Evolutionary conservation across 768 basidiomycete species (phyloP), one percentile per base, ranked within the genome.

Genomic region (Tricholomella constricta): DNA sequence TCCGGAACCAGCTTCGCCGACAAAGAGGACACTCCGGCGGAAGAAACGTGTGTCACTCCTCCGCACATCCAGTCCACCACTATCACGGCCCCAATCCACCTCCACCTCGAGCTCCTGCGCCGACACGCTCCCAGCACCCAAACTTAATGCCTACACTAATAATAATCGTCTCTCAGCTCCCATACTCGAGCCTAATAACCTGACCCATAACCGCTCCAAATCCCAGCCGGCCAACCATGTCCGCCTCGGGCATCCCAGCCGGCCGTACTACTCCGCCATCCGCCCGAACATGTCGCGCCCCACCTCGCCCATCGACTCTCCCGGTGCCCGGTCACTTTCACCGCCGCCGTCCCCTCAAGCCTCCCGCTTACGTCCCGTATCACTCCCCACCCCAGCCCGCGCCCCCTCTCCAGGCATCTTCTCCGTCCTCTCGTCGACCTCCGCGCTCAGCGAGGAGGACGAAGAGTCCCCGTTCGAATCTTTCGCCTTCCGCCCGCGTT

Each of bases 231-330:
- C 58, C 19, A 61, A 69, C 36, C 58, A 51, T 29, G 66, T 70
- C 45, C 78, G 75, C 7, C 66, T 83, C 25, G 81, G 81, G 1
- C 79, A 79, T 55, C 80, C 81, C 10, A 75, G 65, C 46, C 71
- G 82, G 17, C 82, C 81, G 11, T 81, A 80, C 58, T 83, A 83
- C 62, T 72, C 75, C 20, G 81, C 75, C 44, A 83, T 83, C 45
- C 79, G 81, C 29, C 37, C 61, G 57, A 51, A 54, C 45, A 57
- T 54, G 62, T 53, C 47, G 36, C 55, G 49, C 20, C 61, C 36
- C 48, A 51, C 51, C 37, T 51, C 52, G 11, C 34, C 43, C 22
- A 46, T 25, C 14, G 40, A 36, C 34, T 34, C 50, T 51, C 34
- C 61, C n/a, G 23, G 54, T 34, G 32, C 52, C 46, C 32, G 54